Percentiles rank a stretch among this genome's conserved stretches.
phyloP scores from a whole-genome alignment of 2,329 filamentous ascomycete genomes.

The Achaetomium macrosporum region DNA sequence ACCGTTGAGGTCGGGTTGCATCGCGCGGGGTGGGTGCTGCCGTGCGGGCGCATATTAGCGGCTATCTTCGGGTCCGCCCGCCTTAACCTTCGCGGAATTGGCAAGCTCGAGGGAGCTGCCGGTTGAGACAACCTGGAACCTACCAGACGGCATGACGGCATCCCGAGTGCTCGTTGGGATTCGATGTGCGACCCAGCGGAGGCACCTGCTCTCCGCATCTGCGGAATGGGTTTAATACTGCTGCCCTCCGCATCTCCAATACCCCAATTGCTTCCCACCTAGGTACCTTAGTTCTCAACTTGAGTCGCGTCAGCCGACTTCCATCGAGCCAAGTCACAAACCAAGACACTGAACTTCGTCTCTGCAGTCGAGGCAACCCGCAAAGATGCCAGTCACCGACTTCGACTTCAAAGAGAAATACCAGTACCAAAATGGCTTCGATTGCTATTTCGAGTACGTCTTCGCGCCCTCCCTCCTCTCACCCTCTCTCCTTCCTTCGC shows the following conservation, averaged over 20 bases:
- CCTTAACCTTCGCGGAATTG: slow-evolving; percentile 16
- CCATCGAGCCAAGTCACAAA: background rate
- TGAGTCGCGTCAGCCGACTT: background rate
- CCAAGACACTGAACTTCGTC: no score
- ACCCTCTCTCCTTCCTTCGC: background rate
- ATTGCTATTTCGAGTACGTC: slow-evolving; percentile 67
- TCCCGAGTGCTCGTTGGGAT: background rate
- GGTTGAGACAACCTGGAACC: background rate
- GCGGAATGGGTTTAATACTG: slow-evolving; percentile 4
- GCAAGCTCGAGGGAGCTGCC: slow-evolving; percentile 6
- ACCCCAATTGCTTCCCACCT: background rate
- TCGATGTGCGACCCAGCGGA: background rate
- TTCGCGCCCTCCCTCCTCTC: background rate
- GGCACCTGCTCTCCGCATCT: background rate
- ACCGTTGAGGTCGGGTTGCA: background rate
- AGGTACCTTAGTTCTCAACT: background rate
- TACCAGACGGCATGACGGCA: slow-evolving; percentile 10
- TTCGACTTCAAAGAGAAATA: slow-evolving; percentile 54
- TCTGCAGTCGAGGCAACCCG: background rate
- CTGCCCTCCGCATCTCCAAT: background rate
- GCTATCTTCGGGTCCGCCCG: slow-evolving; percentile 19
- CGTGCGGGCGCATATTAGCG: slow-evolving; percentile 16
- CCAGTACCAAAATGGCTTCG: slow-evolving; percentile 73
- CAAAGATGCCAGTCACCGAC: slow-evolving; percentile 44
- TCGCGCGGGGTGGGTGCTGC: background rate